Conservation (phyloP, 768 basidiomycete genomes). For the Tricholoma flavovirens region DNA sequence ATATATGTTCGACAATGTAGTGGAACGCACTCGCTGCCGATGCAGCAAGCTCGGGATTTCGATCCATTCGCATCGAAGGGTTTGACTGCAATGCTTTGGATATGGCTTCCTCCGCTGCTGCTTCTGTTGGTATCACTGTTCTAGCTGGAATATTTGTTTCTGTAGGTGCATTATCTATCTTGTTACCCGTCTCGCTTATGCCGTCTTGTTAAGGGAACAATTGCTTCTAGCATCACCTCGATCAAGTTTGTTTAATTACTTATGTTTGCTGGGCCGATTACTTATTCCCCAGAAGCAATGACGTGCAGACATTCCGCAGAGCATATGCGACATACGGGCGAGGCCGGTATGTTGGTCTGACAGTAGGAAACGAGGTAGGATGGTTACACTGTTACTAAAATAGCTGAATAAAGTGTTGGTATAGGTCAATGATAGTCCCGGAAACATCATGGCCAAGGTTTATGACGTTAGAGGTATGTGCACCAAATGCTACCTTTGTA, state of each 20-base stretch:
- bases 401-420: not conserved
- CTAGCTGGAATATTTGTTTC: constrained; percentile 30
- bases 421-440: constrained; percentile 22
- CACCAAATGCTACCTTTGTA: not conserved
- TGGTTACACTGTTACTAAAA: not conserved
- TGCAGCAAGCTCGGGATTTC: constrained; percentile 27
- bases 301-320: constrained; percentile 28
- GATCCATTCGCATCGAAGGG: constrained; percentile 28
- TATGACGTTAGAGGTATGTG: constrained; percentile 28
- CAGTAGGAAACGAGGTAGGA: constrained; percentile 31
- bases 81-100: constrained; percentile 34
- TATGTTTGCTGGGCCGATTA: not conserved
- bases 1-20: constrained; percentile 11
- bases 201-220: constrained; percentile 20
- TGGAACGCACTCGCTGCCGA: constrained; percentile 29
- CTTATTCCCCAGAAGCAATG: constrained; percentile 19
- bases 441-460: constrained; percentile 32
- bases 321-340: constrained; percentile 28
- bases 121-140: constrained; percentile 23
- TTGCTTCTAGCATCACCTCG: constrained; percentile 19
- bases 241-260: constrained; percentile 22
- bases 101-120: constrained; percentile 29
- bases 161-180: constrained; percentile 13
- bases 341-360: constrained; percentile 28
- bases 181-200: not conserved